Evolutionary conservation across 148 eudicot genomes (phyloP), one percentile per base, ranked within the genome.

Genomic region (Rhododendron molle): DNA sequence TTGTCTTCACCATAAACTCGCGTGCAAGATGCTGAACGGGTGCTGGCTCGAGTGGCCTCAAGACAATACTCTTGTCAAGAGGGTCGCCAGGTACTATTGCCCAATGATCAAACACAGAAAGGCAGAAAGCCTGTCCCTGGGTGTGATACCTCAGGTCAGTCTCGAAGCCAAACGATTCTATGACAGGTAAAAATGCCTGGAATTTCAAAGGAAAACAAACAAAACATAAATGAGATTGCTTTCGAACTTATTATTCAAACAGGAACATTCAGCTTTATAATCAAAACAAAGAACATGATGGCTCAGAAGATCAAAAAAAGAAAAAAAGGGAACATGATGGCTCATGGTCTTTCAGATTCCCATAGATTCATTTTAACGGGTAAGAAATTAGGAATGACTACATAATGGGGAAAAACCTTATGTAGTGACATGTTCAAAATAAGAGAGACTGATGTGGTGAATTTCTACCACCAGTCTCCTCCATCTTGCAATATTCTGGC

Each of bases 11-110:
- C 99, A 97, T 97, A 80, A 97, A 97, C 86, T 97, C 99, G 40
- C 99, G 95, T 76, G 99, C 98, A 72, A 97, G 92, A 84, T 97
- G 98, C 73, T 94, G 96, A 76, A 93, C 89, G 4, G 99, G 98
- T 30, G 99, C 99, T 60, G 99, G 99, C 85, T 97, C 99, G 67
- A 97, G 96, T 60, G 99, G 99, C 15, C 98, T 93, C 34, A 97
- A 84, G 52, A 95, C 98, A 44, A 97, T 95, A 91, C 93, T 93
- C 90, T 94, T 95, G 90, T 97, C 99, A 60, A 97, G 92, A 7
- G 99, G 99, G 84, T 97, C 99, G 26, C 99, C 99, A 62, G 99
- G 99, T 71, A 97, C 99, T 80, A 96, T 95, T 76, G 96, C 98
- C 98, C 99, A 97, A 76, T 97, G 98, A 88, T 97, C 98, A 91